Evolutionary conservation across 2,329 filamentous ascomycete species (phyloP).

Genomic region (Colletotrichum melonis): DNA sequence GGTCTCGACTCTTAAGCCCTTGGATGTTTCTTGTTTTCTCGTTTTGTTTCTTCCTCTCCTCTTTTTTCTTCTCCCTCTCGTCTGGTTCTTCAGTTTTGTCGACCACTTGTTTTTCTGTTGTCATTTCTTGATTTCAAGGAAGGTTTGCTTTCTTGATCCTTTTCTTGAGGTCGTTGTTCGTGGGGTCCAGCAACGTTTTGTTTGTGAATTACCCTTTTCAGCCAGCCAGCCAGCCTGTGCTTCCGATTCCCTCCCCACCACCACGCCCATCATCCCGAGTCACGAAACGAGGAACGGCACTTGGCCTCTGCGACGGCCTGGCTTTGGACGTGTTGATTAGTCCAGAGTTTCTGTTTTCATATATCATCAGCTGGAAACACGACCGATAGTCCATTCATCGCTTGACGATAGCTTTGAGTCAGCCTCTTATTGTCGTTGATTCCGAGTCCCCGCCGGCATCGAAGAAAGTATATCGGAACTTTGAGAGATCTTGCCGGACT

Average conservation of each 20-base stretch:
- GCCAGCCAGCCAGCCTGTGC: conserved; percentile 29
- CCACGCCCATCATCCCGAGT: background rate
- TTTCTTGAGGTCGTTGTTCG: background rate
- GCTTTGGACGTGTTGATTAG: background rate
- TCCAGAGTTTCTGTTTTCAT: background rate
- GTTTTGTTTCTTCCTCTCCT: background rate
- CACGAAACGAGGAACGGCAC: background rate
- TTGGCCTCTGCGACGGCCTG: background rate
- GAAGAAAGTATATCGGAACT: background rate
- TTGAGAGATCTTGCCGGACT: background rate
- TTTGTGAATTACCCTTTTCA: background rate
- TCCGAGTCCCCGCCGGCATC: background rate
- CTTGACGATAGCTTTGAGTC: background rate
- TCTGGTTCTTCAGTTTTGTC: background rate
- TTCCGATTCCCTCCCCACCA: background rate
- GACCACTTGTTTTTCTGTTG: background rate
- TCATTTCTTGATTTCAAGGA: background rate
- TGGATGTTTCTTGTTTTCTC: background rate
- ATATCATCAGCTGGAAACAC: background rate
- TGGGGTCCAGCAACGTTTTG: background rate
- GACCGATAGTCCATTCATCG: background rate
- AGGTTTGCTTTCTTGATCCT: background rate
- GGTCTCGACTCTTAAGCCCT: background rate
- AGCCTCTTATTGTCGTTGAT: background rate
- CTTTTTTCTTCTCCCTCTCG: background rate